Evolutionary conservation across 805 yeast genomes (phyloP).

Genomic region (Teunomyces kruisii): DNA sequence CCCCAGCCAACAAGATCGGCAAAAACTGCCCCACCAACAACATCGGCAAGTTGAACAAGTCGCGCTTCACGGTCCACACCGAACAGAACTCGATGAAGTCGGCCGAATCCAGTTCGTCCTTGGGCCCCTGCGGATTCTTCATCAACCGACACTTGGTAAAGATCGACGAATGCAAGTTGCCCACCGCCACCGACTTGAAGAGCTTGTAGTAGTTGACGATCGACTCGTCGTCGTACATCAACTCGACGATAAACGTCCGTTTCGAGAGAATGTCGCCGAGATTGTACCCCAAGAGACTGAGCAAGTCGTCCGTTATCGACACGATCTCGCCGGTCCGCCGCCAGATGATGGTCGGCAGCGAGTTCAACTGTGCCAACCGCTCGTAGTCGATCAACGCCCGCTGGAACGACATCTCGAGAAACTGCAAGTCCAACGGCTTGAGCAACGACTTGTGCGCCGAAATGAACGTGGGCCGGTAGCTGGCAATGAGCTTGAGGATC

Average conservation of each 20-base stretch:
- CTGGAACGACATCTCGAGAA: constrained; percentile 46
- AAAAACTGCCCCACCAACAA: constrained; percentile 78
- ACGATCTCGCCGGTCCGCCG: constrained; percentile 84
- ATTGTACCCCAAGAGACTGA: constrained; percentile 65
- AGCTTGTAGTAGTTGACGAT: constrained; percentile 70
- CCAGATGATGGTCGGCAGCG: constrained; percentile 84
- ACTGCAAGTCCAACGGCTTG: constrained; percentile 67
- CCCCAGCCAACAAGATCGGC: constrained; percentile 52
- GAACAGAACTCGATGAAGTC: constrained; percentile 61
- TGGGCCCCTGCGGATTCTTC: constrained; percentile 23
- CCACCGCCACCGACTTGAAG: constrained; percentile 72
- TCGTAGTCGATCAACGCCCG: constrained; percentile 45
- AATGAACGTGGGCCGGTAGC: constrained; percentile 73
- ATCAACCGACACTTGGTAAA: constrained; percentile 50
- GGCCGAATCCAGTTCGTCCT: constrained; percentile 19
- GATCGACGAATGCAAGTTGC: constrained; percentile 54
- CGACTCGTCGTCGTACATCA: constrained; percentile 74
- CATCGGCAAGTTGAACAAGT: constrained; percentile 82
- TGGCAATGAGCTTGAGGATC: constrained; percentile 58
- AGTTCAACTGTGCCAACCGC: constrained; percentile 49
- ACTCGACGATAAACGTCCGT: constrained; percentile 68
- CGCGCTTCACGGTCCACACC: constrained; percentile 84
- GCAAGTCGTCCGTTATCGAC: constrained; percentile 72
- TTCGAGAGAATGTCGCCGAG: constrained; percentile 56
- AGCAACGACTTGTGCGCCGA: constrained; percentile 68